Conservation (phyloP, 2,329 filamentous ascomycete species). For the Aspergillus phoenicis region DNA sequence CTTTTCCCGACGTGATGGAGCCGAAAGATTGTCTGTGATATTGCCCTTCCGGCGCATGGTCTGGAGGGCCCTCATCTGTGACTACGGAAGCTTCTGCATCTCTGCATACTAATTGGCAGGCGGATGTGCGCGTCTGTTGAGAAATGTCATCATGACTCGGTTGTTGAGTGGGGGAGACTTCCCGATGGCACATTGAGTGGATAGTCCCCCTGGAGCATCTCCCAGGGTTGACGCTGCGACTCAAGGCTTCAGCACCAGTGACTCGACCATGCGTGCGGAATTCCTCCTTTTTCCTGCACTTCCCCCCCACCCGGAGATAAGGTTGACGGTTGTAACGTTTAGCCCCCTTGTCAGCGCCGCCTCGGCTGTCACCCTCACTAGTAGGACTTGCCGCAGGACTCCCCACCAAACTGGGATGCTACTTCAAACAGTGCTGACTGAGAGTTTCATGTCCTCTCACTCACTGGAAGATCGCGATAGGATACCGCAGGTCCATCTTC, state of each 20-base stretch:
- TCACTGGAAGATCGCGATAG: background rate
- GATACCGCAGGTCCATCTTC: background rate
- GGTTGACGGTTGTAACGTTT: slow-evolving; percentile 9
- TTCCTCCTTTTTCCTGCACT: background rate
- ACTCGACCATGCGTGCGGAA: background rate
- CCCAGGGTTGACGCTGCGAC: background rate
- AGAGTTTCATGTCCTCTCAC: background rate
- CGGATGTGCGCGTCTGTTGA: background rate
- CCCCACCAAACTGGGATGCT: background rate
- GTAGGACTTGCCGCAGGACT: background rate
- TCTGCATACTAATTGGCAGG: background rate
- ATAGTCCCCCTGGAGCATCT: background rate
- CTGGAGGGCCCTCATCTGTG: background rate
- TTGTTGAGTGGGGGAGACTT: background rate
- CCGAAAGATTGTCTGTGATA: slow-evolving; percentile 9
- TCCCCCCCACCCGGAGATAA: slow-evolving; percentile 3
- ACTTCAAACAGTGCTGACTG: too few relatives aligned
- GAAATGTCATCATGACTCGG: slow-evolving; percentile 2
- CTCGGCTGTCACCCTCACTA: background rate
- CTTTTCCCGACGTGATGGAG: slow-evolving; percentile 14
- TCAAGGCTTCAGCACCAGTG: background rate
- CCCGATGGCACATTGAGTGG: background rate
- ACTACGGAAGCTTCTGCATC: background rate
- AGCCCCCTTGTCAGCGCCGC: background rate
- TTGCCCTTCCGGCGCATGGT: slow-evolving; percentile 7